A percentile compares a stretch with the other conserved stretches of the same genome.
Conservation (phyloP, 164 flowering plant genomes). For the Protea cynaroides region DNA sequence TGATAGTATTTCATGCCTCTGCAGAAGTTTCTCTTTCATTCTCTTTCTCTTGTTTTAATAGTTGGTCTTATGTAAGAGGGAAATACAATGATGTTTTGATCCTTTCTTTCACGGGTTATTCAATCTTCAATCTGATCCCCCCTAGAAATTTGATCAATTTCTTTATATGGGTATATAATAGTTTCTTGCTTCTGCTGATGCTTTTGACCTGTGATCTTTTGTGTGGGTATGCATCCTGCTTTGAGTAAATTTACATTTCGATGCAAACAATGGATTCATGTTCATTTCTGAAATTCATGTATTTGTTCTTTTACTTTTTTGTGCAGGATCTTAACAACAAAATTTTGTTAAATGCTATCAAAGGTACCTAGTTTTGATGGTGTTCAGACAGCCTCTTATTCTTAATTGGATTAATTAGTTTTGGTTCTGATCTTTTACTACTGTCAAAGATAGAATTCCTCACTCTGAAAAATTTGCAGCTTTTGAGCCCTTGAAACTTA, state of each 20-base stretch:
- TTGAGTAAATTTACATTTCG: neutral
- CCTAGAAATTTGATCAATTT: too few species aligned
- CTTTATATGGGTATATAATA: too few species aligned
- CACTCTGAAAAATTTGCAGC: slow-evolving; percentile 33
- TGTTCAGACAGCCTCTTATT: neutral
- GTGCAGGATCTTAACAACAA: slow-evolving; percentile 68
- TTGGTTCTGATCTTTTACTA: neutral
- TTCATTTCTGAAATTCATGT: neutral
- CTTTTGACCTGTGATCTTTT: neutral
- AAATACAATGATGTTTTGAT: too few species aligned
- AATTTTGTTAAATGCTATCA: slow-evolving; percentile 67
- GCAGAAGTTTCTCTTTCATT: neutral
- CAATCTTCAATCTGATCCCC: too few species aligned
- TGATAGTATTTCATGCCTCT: neutral
- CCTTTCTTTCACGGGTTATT: too few species aligned
- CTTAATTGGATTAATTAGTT: neutral
- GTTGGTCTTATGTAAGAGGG: too few species aligned
- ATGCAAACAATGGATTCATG: neutral
- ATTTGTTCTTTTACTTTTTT: too few species aligned
- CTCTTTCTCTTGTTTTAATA: neutral
- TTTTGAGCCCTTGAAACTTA: slow-evolving; percentile 77
- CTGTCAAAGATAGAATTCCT: neutral
- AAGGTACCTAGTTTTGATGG: slow-evolving; percentile 36
- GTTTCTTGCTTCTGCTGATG: too few species aligned
- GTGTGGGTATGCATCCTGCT: too few species aligned